Conservation (phyloP, 2,329 filamentous ascomycete species). For the Beauveria bassiana region DNA sequence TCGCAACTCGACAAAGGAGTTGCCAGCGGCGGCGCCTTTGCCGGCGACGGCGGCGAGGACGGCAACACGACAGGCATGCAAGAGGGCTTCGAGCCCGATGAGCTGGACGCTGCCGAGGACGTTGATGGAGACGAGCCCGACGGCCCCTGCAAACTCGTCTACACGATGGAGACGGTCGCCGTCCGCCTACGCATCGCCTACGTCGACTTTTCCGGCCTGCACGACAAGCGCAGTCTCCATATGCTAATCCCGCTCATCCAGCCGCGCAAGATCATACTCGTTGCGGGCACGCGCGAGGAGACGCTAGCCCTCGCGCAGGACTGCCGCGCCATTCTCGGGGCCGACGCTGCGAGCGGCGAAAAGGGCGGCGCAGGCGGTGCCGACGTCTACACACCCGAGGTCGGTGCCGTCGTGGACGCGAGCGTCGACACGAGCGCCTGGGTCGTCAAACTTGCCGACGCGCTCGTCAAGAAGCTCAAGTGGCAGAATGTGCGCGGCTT, state of each 20-base stretch:
- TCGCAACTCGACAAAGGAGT: constrained; percentile 38
- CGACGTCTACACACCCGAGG: constrained; percentile 73
- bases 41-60: constrained; percentile 27
- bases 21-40: constrained; percentile 35
- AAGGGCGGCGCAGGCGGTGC: constrained; percentile 35
- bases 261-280: constrained; percentile 88
- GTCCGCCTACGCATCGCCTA: constrained; percentile 73
- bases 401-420: constrained; percentile 72
- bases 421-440: constrained; percentile 98
- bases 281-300: constrained; percentile 72
- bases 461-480: constrained; percentile 75
- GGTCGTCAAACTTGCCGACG: constrained; percentile 83
- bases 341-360: constrained; percentile 19
- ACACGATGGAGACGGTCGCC: constrained; percentile 54
- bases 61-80: constrained; percentile 7
- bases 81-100: constrained; percentile 41
- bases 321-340: constrained; percentile 59
- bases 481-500: constrained; percentile 93
- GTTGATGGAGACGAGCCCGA: constrained; percentile 39
- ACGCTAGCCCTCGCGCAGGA: constrained; percentile 72
- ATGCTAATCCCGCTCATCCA: constrained; percentile 93
- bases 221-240: constrained; percentile 87
- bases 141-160: constrained; percentile 70
- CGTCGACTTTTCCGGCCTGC: constrained; percentile 85
- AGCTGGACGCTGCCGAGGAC: constrained; percentile 52